phyloP scores from a whole-genome alignment of 345 rosid species.

The Aquilaria sinensis region DNA sequence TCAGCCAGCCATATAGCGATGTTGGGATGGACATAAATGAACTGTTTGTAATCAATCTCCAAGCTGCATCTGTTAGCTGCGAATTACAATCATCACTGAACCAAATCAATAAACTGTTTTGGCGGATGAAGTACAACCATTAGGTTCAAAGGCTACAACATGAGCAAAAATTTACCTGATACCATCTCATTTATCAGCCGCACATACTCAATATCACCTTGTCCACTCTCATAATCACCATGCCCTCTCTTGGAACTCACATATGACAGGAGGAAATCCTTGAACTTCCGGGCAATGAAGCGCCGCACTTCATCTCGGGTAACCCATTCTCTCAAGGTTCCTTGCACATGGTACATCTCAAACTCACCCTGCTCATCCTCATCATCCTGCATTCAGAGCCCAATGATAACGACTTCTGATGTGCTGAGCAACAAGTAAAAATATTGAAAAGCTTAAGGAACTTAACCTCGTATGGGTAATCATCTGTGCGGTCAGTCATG shows the following conservation, averaged over 20 bases:
- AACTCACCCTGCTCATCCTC: constrained; percentile 78
- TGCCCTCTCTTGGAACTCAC: constrained; percentile 61
- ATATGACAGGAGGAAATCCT: constrained; percentile 76
- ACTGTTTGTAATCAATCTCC: constrained; percentile 88
- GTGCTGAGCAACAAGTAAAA: not conserved
- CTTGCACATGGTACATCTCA: constrained; percentile 93
- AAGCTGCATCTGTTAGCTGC: constrained; percentile 90
- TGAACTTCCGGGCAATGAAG: constrained; percentile 83
- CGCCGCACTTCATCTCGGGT: constrained; percentile 95
- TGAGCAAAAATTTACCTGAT: constrained; percentile 44
- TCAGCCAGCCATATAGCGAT: constrained; percentile 98
- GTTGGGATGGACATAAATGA: constrained; percentile 85
- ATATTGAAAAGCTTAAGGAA: not conserved
- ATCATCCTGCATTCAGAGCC: constrained; percentile 42
- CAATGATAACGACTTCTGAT: not conserved
- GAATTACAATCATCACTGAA: constrained; percentile 14
- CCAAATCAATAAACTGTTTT: constrained; percentile 2
- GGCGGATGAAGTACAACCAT: not conserved
- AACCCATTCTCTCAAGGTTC: constrained; percentile 95
- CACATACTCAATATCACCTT: constrained; percentile 66
- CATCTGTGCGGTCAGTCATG: constrained; percentile 91
- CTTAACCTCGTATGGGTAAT: constrained; percentile 60
- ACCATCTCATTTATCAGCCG: constrained; percentile 87
- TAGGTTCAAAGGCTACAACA: not conserved
- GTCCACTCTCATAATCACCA: constrained; percentile 68